Conservation (phyloP, 257 asterid genomes). For the Petunia axillaris region DNA sequence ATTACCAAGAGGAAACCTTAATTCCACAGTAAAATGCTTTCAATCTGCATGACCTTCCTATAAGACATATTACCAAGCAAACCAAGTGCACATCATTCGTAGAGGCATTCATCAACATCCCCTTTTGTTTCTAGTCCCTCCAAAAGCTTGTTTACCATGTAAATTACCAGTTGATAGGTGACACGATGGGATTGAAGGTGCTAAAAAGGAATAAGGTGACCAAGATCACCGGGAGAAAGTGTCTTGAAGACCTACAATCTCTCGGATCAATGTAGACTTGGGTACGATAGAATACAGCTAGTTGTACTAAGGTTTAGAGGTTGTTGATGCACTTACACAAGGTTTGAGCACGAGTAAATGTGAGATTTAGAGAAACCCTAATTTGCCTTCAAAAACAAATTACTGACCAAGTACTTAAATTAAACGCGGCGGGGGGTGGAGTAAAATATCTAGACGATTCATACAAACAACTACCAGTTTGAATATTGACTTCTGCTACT, state of each 20-base stretch:
- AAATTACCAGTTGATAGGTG: not conserved
- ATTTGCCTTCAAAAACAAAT: not conserved
- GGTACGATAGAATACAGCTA: not conserved
- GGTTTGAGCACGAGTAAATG: not conserved
- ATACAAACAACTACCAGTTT: not conserved
- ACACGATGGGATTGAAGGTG: not conserved
- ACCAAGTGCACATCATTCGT: not conserved
- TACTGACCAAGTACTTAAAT: not conserved
- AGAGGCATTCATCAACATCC: not conserved
- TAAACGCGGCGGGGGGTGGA: no score
- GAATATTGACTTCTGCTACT: constrained; percentile 19
- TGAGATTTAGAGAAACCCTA: not conserved
- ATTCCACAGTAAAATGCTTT: not conserved
- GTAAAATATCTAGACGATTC: not conserved
- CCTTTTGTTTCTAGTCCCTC: not conserved
- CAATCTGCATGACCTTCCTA: constrained; percentile 9
- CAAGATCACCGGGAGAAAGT: not conserved
- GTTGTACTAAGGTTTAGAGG: not conserved
- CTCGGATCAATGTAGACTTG: not conserved
- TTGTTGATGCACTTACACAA: not conserved
- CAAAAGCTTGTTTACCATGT: not conserved
- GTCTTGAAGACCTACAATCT: not conserved
- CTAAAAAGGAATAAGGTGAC: not conserved
- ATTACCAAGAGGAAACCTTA: not conserved
- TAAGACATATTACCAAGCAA: not conserved